Evolutionary conservation across 2,329 filamentous ascomycete species (phyloP).

Genomic region (Phoma sp.): DNA sequence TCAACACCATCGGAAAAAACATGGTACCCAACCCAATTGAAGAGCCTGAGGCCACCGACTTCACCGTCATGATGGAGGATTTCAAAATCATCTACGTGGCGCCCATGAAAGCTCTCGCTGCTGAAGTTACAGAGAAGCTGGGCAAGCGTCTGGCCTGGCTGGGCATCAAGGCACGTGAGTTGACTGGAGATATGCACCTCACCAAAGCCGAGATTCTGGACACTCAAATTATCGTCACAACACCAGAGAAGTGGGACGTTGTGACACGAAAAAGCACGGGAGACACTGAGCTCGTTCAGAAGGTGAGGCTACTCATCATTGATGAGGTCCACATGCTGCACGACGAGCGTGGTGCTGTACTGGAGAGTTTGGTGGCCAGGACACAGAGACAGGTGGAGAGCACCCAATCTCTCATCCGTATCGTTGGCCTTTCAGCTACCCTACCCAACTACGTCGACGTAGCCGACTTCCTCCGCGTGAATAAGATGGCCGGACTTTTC

Average conservation of each 20-base stretch:
- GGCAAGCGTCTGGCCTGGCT: constrained; percentile 93
- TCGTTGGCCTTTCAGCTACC: constrained; percentile 93
- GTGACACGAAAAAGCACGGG: constrained; percentile 96
- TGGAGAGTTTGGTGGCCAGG: constrained; percentile 93
- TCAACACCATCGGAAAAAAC: constrained; percentile 90
- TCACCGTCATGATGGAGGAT: constrained; percentile 81
- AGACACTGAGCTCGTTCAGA: constrained; percentile 96
- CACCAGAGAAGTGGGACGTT: constrained; percentile 99
- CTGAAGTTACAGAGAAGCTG: constrained; percentile 94
- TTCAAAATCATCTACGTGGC: constrained; percentile 99
- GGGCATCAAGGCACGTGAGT: constrained; percentile 87
- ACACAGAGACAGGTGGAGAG: constrained; percentile 97
- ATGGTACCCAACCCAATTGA: constrained; percentile 81
- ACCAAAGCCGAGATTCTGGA: constrained; percentile 95
- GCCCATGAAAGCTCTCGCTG: constrained; percentile 97
- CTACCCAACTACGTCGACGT: constrained; percentile 97
- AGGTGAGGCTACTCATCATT: constrained; percentile 93
- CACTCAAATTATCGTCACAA: constrained; percentile 98
- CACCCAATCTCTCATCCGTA: constrained; percentile 95
- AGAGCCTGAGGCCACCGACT: constrained; percentile 75
- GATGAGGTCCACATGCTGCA: constrained; percentile 99
- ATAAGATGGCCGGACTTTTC: constrained; percentile 89
- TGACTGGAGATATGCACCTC: constrained; percentile 98
- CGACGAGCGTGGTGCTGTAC: constrained; percentile 92
- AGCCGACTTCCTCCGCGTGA: constrained; percentile 95